Conservation (phyloP, 805 yeast species). For the Myxozyma monticola region DNA sequence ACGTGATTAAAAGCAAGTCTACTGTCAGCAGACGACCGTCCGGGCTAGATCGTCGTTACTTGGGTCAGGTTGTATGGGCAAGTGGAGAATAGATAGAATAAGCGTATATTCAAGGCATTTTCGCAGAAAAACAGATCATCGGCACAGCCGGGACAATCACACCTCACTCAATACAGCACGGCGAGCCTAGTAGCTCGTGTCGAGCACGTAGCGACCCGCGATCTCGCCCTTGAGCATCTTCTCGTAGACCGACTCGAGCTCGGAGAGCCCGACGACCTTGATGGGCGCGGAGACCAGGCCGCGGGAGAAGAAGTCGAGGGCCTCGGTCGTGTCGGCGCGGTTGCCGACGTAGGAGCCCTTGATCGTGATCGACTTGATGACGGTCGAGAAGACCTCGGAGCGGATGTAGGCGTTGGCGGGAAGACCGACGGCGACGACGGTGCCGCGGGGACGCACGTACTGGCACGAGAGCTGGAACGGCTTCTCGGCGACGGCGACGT, state of each 20-base stretch:
- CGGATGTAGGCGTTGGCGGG: slow-evolving; percentile 77
- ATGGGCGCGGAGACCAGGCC: slow-evolving; percentile 74
- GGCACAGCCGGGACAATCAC: not conserved
- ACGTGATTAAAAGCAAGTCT: no score
- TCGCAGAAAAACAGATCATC: not conserved
- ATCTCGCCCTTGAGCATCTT: slow-evolving; percentile 83
- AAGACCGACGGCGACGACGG: slow-evolving; percentile 70
- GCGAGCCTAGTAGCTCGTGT: slow-evolving; percentile 52
- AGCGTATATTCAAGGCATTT: no score
- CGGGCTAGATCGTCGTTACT: no score
- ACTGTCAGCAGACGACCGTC: no score
- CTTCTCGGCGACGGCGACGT: slow-evolving; percentile 69
- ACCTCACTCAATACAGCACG: not conserved
- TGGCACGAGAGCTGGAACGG: slow-evolving; percentile 64
- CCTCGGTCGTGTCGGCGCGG: slow-evolving; percentile 83
- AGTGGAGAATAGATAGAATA: no score
- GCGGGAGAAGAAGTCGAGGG: slow-evolving; percentile 69
- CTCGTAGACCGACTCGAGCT: slow-evolving; percentile 65
- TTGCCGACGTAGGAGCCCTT: slow-evolving; percentile 86
- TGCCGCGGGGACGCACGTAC: slow-evolving; percentile 66
- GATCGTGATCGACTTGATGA: slow-evolving; percentile 68
- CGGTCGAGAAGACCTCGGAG: slow-evolving; percentile 70
- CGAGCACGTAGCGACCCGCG: slow-evolving; percentile 86
- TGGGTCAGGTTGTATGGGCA: no score
- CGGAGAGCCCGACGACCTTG: slow-evolving; percentile 72